A percentile compares a stretch with the other conserved stretches of the same genome.
Evolutionary conservation across 805 yeast genomes (phyloP).

Genomic region (Kuraishia floccosa): DNA sequence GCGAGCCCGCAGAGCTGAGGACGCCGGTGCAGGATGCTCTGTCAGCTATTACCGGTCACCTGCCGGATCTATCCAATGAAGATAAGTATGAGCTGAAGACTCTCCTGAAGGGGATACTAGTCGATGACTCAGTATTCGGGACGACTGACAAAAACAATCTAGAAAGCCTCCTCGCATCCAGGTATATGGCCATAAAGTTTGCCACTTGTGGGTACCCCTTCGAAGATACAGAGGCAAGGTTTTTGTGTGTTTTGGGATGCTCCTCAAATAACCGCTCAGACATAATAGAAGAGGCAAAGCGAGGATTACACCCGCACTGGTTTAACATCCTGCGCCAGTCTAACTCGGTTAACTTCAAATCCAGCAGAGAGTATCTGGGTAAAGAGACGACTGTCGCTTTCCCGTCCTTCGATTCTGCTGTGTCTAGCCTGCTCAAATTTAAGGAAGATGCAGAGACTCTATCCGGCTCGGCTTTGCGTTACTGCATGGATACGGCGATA

Average conservation of each 20-base stretch:
- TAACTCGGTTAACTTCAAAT: background rate
- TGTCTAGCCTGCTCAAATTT: constrained; percentile 6
- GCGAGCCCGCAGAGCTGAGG: constrained; percentile 52
- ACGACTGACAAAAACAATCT: background rate
- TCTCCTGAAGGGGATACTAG: constrained; percentile 22
- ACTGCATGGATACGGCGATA: constrained; percentile 28
- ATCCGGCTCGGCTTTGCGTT: constrained; percentile 18
- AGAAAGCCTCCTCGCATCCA: constrained; percentile 32
- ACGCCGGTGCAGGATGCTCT: constrained; percentile 27
- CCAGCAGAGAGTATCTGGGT: constrained; percentile 9
- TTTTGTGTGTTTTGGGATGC: constrained; percentile 57
- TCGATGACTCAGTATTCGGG: constrained; percentile 21
- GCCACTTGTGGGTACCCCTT: constrained; percentile 57
- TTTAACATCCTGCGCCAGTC: constrained; percentile 29
- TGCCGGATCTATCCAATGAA: constrained; percentile 24
- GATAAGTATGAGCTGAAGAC: constrained; percentile 31
- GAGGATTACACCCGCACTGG: constrained; percentile 82
- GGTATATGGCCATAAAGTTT: constrained; percentile 56
- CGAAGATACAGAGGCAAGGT: constrained; percentile 53
- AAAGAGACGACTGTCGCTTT: constrained; percentile 32
- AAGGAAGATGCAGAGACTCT: constrained; percentile 10
- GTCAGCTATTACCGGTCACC: constrained; percentile 40
- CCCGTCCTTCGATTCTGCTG: constrained; percentile 38
- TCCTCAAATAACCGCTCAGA: constrained; percentile 50
- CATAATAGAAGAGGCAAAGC: constrained; percentile 65